Conservation (phyloP, 169 alveolate genomes). For the Fabrea salina region DNA sequence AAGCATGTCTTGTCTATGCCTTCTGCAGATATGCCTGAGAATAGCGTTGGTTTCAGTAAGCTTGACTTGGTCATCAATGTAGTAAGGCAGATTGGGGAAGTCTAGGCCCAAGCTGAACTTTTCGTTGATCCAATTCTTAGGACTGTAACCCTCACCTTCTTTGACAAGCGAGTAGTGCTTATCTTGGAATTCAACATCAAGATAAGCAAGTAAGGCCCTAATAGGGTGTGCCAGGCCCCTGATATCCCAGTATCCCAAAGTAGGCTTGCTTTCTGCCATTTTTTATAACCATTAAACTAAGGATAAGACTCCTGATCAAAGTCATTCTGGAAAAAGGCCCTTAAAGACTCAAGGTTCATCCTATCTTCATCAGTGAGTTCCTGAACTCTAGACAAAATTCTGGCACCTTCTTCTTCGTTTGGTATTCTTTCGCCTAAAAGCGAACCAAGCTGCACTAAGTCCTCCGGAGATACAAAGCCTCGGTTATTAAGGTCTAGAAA, state of each 20-base stretch:
- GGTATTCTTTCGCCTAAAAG: slow-evolving; percentile 14
- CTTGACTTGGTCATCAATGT: slow-evolving; percentile 62
- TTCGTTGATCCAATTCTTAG: slow-evolving; percentile 30
- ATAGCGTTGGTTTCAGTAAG: slow-evolving; percentile 35
- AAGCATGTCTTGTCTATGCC: neutral
- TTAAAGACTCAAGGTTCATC: slow-evolving; percentile 1
- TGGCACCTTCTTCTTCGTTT: slow-evolving; percentile 32
- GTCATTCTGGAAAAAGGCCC: slow-evolving; percentile 11
- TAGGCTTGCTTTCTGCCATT: slow-evolving; percentile 20
- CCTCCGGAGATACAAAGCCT: neutral
- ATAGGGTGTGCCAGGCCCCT: slow-evolving; percentile 39
- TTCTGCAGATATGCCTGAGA: neutral
- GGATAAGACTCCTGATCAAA: slow-evolving; percentile 3
- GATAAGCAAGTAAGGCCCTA: slow-evolving; percentile 19
- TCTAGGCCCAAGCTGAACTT: slow-evolving; percentile 43
- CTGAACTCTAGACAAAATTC: slow-evolving; percentile 12
- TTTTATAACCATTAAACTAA: neutral
- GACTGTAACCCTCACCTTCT: slow-evolving; percentile 18
- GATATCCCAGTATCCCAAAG: slow-evolving; percentile 43
- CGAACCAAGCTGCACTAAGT: neutral
- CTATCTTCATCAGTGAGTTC: neutral
- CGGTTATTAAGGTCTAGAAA: neutral
- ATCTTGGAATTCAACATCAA: slow-evolving; percentile 34
- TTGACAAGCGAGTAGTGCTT: neutral
- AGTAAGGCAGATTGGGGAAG: slow-evolving; percentile 75